Evolutionary conservation across 805 yeast species (phyloP), one percentile per base, ranked within the genome.

Genomic region (Maudiozyma turicensis): DNA sequence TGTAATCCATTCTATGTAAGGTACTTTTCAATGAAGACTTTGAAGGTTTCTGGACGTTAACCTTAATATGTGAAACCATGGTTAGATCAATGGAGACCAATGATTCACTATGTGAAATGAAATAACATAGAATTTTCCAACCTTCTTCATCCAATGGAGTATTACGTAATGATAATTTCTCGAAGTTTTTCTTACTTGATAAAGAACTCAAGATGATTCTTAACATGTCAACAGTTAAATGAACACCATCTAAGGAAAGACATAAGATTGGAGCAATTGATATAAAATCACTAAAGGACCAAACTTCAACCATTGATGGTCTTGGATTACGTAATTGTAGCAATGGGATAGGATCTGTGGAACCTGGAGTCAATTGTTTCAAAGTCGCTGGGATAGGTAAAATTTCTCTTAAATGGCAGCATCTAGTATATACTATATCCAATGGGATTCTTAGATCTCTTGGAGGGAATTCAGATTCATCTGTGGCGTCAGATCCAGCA

Each of bases 401-500:
- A 46, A 90, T 90, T 60, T 90, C 97, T 48, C 97, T 73, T 52
- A 90, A 68, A 65, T 90, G 97, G 59, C 97, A 90, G 64, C 97
- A 90, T 55, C 97, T 73, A 0, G 96, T 86, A 66, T 90, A 90
- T 60, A 90, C 73, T 40, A 82, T 73, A 58, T 88, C 95, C 47
- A 84, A 75, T 34, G 77, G 71, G 9, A 72, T 61, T 42, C 61
- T 63, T 6, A 58, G 32, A 38, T 58, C 46, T 11, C 46, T 48
- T 30, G 72, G 67, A 15, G 71, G 71, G 31, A 52, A 59, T 5
- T 58, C 53, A 8, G 54, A 57, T 6, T 60, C 61, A 2, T 52
- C 52, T 14, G 37, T 33, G 10, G 15, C 30, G 13, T 29, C 30
- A 8, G 38, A 32, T 13, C 41, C 41, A 5, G 9, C 38, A 14